phyloP scores from a whole-genome alignment of 257 asterid genomes.

The Petunia secreta region DNA sequence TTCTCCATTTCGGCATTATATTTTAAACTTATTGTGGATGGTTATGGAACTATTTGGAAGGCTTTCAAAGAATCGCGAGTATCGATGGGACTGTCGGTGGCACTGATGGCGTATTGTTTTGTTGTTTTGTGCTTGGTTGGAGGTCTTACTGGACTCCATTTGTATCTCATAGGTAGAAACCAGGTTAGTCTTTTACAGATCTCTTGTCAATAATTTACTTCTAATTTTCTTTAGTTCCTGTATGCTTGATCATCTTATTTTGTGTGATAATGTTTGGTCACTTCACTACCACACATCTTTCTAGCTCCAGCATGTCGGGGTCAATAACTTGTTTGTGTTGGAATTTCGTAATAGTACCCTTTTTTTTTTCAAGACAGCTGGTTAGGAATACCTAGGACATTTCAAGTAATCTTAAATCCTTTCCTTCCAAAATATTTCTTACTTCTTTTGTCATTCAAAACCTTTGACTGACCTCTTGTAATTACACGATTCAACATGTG shows the following conservation, averaged over 20 bases:
- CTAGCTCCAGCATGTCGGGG: no score
- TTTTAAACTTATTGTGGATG: constrained; percentile 50
- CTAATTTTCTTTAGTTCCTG: background rate
- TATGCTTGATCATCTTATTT: background rate
- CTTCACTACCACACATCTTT: no score
- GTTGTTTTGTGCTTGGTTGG: constrained; percentile 81
- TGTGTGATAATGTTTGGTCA: no score
- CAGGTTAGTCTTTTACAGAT: constrained; percentile 51
- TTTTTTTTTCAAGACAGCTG: no score
- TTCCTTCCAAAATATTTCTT: no score
- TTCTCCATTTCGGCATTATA: constrained; percentile 52
- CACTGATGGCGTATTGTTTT: constrained; percentile 62
- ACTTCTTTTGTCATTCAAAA: no score
- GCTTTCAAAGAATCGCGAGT: constrained; percentile 66
- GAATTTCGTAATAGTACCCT: no score
- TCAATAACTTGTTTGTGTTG: no score
- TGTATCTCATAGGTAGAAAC: constrained; percentile 62
- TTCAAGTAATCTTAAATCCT: no score
- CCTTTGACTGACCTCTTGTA: no score
- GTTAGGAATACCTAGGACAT: no score
- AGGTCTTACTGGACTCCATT: constrained; percentile 80
- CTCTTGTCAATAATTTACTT: constrained; percentile 1
- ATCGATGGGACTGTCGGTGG: constrained; percentile 56
- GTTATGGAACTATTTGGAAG: constrained; percentile 42
- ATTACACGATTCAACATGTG: no score